Percentiles rank a stretch among this genome's conserved stretches.
phyloP scores from a whole-genome alignment of 116 monocot species.

The Dioscorea cayenensis region DNA sequence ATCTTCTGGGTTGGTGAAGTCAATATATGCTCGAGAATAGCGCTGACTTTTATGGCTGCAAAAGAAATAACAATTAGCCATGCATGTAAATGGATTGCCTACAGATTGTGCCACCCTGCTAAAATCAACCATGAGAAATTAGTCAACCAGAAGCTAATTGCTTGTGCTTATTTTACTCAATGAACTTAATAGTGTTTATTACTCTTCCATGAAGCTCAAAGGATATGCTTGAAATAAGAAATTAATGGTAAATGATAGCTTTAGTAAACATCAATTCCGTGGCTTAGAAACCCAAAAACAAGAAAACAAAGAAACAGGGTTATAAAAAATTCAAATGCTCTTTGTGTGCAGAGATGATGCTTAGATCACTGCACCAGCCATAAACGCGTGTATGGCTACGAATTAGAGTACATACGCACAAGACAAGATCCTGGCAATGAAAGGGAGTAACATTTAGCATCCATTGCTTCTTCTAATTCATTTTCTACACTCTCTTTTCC shows the following conservation, averaged over 20 bases:
- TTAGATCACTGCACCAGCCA: not conserved
- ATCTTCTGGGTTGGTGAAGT: constrained; percentile 53
- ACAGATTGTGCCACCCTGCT: not conserved
- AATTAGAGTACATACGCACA: not conserved
- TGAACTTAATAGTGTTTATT: not conserved
- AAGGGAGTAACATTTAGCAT: no score
- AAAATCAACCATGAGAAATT: not conserved
- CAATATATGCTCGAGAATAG: constrained; percentile 49
- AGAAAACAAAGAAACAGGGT: not conserved
- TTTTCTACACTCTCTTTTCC: no score
- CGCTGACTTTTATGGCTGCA: constrained; percentile 60
- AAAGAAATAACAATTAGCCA: not conserved
- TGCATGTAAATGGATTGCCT: not conserved
- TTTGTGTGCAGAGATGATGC: not conserved
- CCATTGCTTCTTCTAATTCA: no score
- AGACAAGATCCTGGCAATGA: not conserved
- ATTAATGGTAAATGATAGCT: not conserved
- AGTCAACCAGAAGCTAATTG: not conserved
- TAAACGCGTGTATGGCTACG: not conserved
- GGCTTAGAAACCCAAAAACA: not conserved
- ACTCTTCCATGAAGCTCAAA: not conserved
- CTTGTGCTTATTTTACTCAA: not conserved
- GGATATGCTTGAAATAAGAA: not conserved
- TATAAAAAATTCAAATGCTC: not conserved
- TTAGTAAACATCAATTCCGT: not conserved